Evolutionary conservation across 2,329 filamentous ascomycete species (phyloP), one percentile per base, ranked within the genome.

Genomic region (Triangularia verruculosa): DNA sequence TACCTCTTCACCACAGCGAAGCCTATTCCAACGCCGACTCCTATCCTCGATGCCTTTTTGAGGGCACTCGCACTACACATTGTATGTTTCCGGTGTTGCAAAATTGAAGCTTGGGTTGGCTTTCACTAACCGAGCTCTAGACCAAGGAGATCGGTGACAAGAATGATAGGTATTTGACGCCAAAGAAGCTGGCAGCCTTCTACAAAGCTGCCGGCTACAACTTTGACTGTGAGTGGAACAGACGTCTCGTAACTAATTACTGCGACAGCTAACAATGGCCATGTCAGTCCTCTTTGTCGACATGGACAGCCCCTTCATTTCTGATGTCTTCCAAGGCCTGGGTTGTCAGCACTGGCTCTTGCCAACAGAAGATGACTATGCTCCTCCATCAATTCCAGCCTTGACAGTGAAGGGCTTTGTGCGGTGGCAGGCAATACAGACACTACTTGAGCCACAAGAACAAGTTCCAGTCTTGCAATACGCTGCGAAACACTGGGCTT

Each of bases 351-450:
- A 98, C 77, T 88, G 87, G 57, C 82, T 98, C 27, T 91, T 96
- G 69, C 92, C 92, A 0, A 86, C 86, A 56, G 84, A 86, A 43
- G 83, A 88, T 70, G 86, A 91, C 67, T 97, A 91, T 74, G 84
- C 84, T 3, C 81, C 88, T 0, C 95, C 94, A 0, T 87, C 85
- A 0, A 84, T 97, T 51, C 95, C 95, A 0, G 91, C 93, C 13
- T 79, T 99, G 62, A 96, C 94, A 34, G 82, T 84, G 0, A 86
- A 87, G 72, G 95, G 95, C 47, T 99, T 96, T 75, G 91, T 94
- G 52, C 88, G 92, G 74, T 99, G 94, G 94, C 90, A 97, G 79
- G 92, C 91, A 0, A 90, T 98, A 61, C 92, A 98, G 78, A 84
- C 97, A 22, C 80, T 98, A 34, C 84, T 98, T 1, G 91, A 89